Evolutionary conservation across 768 basidiomycete species (phyloP), one percentile per base, ranked within the genome.

Genomic region (Crepidotus variabilis): DNA sequence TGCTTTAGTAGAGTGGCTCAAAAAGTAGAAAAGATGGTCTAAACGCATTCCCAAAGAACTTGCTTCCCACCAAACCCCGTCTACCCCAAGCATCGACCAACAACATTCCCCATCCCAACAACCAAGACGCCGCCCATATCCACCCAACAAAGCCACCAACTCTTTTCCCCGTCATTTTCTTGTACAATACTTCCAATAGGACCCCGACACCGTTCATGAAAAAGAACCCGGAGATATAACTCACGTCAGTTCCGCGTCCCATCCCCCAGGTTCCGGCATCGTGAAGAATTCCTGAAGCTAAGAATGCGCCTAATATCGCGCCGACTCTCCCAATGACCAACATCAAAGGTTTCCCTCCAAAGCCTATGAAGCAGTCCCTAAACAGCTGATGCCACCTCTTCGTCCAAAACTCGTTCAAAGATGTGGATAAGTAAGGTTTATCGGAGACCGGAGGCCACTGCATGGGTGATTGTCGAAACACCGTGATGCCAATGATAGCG

Each of bases 301-400:
- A 49, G 64, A 90, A 90, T 2, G 78, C 79, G 6, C 85, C 86
- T 2, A 89, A 55, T 7, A 87, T 69, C 2, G 65, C 68, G 4
- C 82, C 84, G 2, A 64, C 54, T 18, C 77, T 76, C 21, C 87
- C 85, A 23, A 81, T 61, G 4, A 81, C 58, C 52, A 61, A 62
- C 23, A 65, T 64, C 23, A 81, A 51, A 0, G 82, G 81, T 32
- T 70, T 71, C 9, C 71, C 71, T 11, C 85, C 86, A n/a, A 82
- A 58, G 11, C 65, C 67, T 43, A 86, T 67, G 61, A 89, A 88
- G 35, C 67, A 62, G 46, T 83, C 78, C 9, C 86, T 78, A 63
- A 87, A 85, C 5, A 83, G 57, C 61, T 88, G 86, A 60, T 90
- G 88, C 88, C 88, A 90, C n/a, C 78, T 70, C 54, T 58, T 65